These are phyloP conservation scores for Syzygium aqueum DNA, from an alignment of 345 rosid genomes.

Conservation along the genomic window DNA sequence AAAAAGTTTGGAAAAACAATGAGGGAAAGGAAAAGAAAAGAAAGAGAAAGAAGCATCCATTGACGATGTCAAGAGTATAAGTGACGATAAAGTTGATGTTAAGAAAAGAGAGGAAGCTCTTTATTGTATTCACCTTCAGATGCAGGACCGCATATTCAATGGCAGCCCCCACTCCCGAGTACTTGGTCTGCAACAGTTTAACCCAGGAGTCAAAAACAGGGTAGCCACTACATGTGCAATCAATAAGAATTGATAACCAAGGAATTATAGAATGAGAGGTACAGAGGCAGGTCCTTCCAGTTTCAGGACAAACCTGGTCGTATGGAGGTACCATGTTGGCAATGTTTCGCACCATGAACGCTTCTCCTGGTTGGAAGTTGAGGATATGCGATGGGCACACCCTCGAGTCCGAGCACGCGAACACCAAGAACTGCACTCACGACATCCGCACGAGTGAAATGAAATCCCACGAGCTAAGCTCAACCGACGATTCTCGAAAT, in stretches of 20 bases:
- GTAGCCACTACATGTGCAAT: not conserved
- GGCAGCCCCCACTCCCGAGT: constrained; percentile 82
- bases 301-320: constrained; percentile 36
- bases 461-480: not conserved
- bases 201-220: not conserved
- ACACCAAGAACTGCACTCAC: constrained; percentile 69
- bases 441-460: not conserved
- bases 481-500: not conserved
- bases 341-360: constrained; percentile 90
- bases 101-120: not conserved
- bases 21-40: not conserved
- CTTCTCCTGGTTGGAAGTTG: constrained; percentile 93
- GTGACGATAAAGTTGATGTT: not conserved
- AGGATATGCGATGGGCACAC: constrained; percentile 92
- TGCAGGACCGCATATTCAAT: constrained; percentile 92
- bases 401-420: constrained; percentile 97
- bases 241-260: not conserved
- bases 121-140: constrained; percentile 46
- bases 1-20: not conserved
- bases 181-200: constrained; percentile 40
- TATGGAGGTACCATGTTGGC: constrained; percentile 95
- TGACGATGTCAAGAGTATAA: not conserved
- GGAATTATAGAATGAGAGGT: not conserved
- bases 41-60: not conserved
- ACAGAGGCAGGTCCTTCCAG: not conserved